phyloP scores from a whole-genome alignment of 2,329 filamentous ascomycete genomes.

The Sporothrix globosa region DNA sequence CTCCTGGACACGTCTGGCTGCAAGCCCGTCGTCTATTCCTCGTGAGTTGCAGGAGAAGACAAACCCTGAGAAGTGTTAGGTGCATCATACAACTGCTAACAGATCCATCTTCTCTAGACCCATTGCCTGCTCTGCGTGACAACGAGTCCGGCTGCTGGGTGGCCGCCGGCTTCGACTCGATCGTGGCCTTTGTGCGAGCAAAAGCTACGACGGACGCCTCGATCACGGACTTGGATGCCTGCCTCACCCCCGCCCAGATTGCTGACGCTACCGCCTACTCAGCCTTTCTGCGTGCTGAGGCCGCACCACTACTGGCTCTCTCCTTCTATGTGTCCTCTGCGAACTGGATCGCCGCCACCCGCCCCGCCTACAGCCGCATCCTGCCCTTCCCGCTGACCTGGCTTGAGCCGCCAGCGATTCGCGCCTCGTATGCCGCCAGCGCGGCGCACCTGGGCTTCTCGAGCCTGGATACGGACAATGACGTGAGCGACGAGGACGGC shows the following conservation, averaged over 20 bases:
- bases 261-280: conserved; percentile 59
- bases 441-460: conserved; percentile 72
- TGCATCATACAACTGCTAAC: background rate
- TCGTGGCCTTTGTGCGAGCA: conserved; percentile 60
- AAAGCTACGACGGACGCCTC: conserved; percentile 38
- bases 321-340: conserved; percentile 87
- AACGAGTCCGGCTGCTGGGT: conserved; percentile 55
- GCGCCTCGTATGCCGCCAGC: conserved; percentile 68
- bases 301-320: conserved; percentile 78
- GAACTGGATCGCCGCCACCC: conserved; percentile 78
- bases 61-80: background rate
- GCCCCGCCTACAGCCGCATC: conserved; percentile 77
- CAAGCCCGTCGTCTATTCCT: conserved; percentile 70
- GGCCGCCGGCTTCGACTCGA: conserved; percentile 63
- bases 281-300: conserved; percentile 73
- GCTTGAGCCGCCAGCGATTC: conserved; percentile 74
- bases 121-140: conserved; percentile 60
- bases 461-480: conserved; percentile 61
- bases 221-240: conserved; percentile 46
- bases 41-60: conserved; percentile 28
- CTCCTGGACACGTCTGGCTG: conserved; percentile 71
- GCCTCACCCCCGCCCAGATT: conserved; percentile 46
- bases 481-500: conserved; percentile 36
- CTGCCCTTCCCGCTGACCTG: conserved; percentile 88
- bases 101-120: conserved; percentile 45